phyloP scores from a whole-genome alignment of 306 rosid species.

The Vigna unguiculata region DNA sequence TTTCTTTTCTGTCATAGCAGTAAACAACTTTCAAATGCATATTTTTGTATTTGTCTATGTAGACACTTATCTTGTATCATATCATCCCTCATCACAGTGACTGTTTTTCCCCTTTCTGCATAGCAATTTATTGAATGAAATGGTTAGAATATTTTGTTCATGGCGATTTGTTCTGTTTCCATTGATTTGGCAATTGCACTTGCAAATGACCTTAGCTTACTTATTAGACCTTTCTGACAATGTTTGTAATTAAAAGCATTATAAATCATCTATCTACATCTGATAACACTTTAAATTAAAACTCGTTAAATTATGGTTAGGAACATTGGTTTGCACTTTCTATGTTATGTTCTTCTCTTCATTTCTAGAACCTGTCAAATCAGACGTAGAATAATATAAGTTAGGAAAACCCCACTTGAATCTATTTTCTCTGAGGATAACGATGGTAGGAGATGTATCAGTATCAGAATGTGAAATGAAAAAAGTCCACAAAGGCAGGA shows the following conservation, averaged over 20 bases:
- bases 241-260: neutral
- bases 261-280: too few relatives aligned
- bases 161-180: neutral
- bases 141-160: neutral
- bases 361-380: too few relatives aligned
- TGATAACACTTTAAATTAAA: too few relatives aligned
- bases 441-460: too few relatives aligned
- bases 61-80: neutral
- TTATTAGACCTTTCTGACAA: neutral
- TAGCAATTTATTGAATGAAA: neutral
- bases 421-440: too few relatives aligned
- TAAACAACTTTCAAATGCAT: neutral
- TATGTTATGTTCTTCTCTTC: too few relatives aligned
- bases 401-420: too few relatives aligned
- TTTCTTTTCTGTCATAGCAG: neutral
- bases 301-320: too few relatives aligned
- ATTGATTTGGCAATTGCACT: neutral
- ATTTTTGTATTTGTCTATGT: neutral
- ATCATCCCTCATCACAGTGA: neutral
- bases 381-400: too few relatives aligned
- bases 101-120: neutral
- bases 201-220: neutral
- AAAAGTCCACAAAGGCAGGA: too few relatives aligned
- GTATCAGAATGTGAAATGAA: too few relatives aligned
- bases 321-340: too few relatives aligned